A percentile compares a stretch with the other conserved stretches of the same genome.
Conservation (phyloP, 1,284 basidiomycete genomes). For the Golubevia pallescens region DNA sequence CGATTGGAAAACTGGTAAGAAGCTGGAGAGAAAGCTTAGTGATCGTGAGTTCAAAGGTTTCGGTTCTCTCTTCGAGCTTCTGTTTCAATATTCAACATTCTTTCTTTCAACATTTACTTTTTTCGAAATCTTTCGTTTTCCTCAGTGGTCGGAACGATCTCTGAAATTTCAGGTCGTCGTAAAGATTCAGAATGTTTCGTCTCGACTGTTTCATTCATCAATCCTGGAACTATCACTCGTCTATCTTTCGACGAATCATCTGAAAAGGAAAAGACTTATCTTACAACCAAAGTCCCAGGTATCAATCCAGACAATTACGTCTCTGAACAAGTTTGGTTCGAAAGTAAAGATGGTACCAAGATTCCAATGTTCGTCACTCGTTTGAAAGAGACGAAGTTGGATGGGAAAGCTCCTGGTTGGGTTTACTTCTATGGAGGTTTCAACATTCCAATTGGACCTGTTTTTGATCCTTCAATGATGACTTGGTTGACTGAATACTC, state of each 20-base stretch:
- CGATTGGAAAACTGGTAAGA: slow-evolving; percentile 43
- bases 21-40: slow-evolving; percentile 41
- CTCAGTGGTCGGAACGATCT: slow-evolving; percentile 54
- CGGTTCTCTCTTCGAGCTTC: too few species aligned
- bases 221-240: slow-evolving; percentile 45
- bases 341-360: slow-evolving; percentile 52
- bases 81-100: too few species aligned
- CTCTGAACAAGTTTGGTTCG: slow-evolving; percentile 38
- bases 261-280: slow-evolving; percentile 21
- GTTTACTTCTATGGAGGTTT: slow-evolving; percentile 56
- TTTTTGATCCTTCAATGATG: slow-evolving; percentile 56
- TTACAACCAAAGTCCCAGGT: slow-evolving; percentile 48
- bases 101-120: too few species aligned
- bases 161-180: slow-evolving; percentile 39
- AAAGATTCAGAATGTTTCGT: slow-evolving; percentile 48
- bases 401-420: slow-evolving; percentile 48
- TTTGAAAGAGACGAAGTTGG: slow-evolving; percentile 37
- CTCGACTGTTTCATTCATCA: slow-evolving; percentile 43
- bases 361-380: slow-evolving; percentile 61
- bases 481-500: slow-evolving; percentile 55
- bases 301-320: slow-evolving; percentile 51
- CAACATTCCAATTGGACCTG: slow-evolving; percentile 46
- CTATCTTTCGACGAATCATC: slow-evolving; percentile 35
- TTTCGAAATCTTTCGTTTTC: slow-evolving; percentile 8
- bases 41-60: too few species aligned